Evolutionary conservation across 2,329 filamentous ascomycete genomes (phyloP).

Genomic region (Verticillium nubilum): DNA sequence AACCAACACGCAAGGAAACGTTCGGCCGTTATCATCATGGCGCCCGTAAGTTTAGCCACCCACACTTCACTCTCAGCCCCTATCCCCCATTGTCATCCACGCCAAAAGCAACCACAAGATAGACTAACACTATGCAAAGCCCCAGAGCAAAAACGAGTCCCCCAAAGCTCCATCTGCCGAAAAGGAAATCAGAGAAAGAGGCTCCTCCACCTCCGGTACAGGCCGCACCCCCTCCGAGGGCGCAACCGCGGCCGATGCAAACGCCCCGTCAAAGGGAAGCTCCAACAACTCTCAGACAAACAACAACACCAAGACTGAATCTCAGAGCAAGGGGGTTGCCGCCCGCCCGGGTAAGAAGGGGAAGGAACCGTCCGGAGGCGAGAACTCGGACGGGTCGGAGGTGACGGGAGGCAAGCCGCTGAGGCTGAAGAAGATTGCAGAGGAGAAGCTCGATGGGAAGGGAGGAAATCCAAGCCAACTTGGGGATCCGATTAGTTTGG

Average conservation of each 20-base stretch:
- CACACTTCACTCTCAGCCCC: background rate
- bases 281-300: no score
- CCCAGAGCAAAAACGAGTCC: background rate
- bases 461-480: constrained; percentile 29
- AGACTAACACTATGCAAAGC: background rate
- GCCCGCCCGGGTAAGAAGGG: background rate
- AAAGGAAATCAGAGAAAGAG: background rate
- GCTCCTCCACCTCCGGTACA: background rate
- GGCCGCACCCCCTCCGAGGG: background rate
- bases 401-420: constrained; percentile 7
- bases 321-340: background rate
- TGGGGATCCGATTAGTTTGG: constrained; percentile 32
- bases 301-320: background rate
- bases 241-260: background rate
- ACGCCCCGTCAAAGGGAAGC: background rate
- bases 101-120: background rate
- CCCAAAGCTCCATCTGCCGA: background rate
- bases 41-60: background rate
- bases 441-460: constrained; percentile 21
- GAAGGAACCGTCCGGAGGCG: background rate
- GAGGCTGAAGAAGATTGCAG: constrained; percentile 10
- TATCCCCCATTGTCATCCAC: background rate
- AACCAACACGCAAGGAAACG: background rate
- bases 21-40: background rate
- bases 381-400: constrained; percentile 10